Percentiles rank a stretch among this genome's conserved stretches.
Evolutionary conservation across 164 flowering plant genomes (phyloP).

Genomic region (Aristolochia californica): DNA sequence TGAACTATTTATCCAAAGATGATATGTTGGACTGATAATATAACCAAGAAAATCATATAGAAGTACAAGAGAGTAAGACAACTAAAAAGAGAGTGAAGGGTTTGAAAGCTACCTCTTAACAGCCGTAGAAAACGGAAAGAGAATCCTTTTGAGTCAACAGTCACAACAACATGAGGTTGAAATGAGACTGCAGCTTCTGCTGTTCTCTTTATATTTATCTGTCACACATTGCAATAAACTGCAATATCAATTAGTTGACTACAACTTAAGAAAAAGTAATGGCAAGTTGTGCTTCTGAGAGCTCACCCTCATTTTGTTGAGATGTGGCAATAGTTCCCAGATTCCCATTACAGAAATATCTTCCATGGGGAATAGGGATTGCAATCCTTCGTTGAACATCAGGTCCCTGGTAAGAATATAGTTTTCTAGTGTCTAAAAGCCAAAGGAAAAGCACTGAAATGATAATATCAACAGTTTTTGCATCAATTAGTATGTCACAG

Average conservation of each 20-base stretch:
- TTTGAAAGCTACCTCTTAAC: constrained; percentile 40
- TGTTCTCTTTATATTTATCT: constrained; percentile 60
- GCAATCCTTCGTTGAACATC: constrained; percentile 73
- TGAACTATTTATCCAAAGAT: not conserved
- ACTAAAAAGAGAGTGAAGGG: not conserved
- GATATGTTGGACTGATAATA: no score
- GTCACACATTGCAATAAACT: constrained; percentile 13
- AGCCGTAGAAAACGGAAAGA: constrained; percentile 71
- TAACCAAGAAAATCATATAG: no score
- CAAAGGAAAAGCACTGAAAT: not conserved
- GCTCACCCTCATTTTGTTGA: constrained; percentile 61
- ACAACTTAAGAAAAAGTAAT: not conserved
- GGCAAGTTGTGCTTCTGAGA: not conserved
- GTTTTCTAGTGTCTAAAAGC: not conserved
- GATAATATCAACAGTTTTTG: not conserved
- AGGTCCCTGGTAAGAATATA: constrained; percentile 33
- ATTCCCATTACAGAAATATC: constrained; percentile 94
- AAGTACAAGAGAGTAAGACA: not conserved
- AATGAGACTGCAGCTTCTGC: constrained; percentile 59
- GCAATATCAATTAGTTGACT: not conserved
- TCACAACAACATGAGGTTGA: constrained; percentile 80
- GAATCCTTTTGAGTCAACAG: constrained; percentile 90
- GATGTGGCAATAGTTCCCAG: constrained; percentile 88
- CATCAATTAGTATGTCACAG: not conserved
- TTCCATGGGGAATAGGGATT: constrained; percentile 75